Evolutionary conservation across 768 basidiomycete species (phyloP), one percentile per base, ranked within the genome.

Genomic region (Daedaleopsis nitida): DNA sequence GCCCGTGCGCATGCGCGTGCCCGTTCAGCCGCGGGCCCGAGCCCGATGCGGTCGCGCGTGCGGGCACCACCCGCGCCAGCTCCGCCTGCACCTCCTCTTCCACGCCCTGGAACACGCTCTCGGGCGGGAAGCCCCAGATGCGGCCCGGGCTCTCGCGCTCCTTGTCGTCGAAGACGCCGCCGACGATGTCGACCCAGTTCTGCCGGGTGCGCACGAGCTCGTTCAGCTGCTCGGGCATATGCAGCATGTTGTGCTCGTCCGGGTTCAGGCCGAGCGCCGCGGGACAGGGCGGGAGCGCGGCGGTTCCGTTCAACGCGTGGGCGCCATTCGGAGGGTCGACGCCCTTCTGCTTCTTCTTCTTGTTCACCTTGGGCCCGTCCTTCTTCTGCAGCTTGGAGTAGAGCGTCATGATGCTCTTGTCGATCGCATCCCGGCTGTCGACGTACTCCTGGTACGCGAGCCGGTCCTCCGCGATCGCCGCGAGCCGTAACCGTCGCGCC

Each of bases 381-480:
- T 90, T 93, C 78, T 91, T 89, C 78, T 92, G 89, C 50, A 95
- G 80, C 73, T 91, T 94, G 55, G 83, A 71, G 77, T 89, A 97
- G 11, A 88, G 78, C 17, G 77, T 79, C 49, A 83, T 78, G 71
- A 98, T 92, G 66, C 88, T 87, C 77, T 86, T 89, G 79, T 98
- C 96, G 52, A 98, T 83, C 5, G 88, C 81, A 63, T 96, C 94
- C 17, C 95, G 86, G 9, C 85, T 73, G 34, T 92, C 90, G 59
- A 92, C 75, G 76, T 96, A 98, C 69, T 98, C 96, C 69, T 94
- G 92, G 70, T 94, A 92, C 7, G 88, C 94, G 17, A 98, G 81
- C 21, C 95, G 85, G 69, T 95, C 92, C 61, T 88, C 86, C 32
- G 95, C 94, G 62, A 95, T 83, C 14, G 80, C 77, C 14, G 81